Evolutionary conservation across 768 basidiomycete genomes (phyloP).

Genomic region (Peribolospora baueri): DNA sequence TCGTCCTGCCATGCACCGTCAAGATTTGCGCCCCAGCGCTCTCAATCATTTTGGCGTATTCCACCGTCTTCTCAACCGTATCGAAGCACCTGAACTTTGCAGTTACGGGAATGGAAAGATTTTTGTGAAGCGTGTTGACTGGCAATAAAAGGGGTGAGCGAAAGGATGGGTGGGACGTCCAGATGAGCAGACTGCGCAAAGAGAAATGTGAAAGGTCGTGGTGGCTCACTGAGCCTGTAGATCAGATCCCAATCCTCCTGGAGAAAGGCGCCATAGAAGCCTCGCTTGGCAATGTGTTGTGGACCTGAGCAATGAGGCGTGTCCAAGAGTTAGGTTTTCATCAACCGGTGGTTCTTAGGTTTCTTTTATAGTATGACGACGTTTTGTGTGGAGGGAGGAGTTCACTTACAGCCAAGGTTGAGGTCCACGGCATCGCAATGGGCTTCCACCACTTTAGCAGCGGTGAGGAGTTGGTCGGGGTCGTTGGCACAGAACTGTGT

Average conservation of each 20-base stretch:
- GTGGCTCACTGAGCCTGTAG: conserved; percentile 39
- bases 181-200: neutral
- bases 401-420: conserved; percentile 39
- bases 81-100: conserved; percentile 89
- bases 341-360: too few relatives aligned
- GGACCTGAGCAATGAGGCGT: conserved; percentile 30
- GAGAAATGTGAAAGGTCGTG: conserved; percentile 13
- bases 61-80: conserved; percentile 60
- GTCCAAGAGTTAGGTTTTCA: too few relatives aligned
- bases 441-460: conserved; percentile 50
- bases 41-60: conserved; percentile 90
- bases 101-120: conserved; percentile 74
- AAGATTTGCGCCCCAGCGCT: conserved; percentile 82
- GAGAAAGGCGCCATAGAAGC: conserved; percentile 68
- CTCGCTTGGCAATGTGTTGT: conserved; percentile 74
- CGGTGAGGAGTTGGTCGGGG: conserved; percentile 45
- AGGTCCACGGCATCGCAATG: conserved; percentile 84
- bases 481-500: conserved; percentile 66
- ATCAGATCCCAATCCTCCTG: conserved; percentile 91
- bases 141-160: neutral
- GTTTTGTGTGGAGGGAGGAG: neutral
- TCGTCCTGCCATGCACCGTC: conserved; percentile 71
- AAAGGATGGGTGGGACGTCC: neutral
- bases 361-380: neutral
- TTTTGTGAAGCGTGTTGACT: conserved; percentile 69